phyloP scores from a whole-genome alignment of 2,329 filamentous ascomycete species.

The Xylaria sp. region DNA sequence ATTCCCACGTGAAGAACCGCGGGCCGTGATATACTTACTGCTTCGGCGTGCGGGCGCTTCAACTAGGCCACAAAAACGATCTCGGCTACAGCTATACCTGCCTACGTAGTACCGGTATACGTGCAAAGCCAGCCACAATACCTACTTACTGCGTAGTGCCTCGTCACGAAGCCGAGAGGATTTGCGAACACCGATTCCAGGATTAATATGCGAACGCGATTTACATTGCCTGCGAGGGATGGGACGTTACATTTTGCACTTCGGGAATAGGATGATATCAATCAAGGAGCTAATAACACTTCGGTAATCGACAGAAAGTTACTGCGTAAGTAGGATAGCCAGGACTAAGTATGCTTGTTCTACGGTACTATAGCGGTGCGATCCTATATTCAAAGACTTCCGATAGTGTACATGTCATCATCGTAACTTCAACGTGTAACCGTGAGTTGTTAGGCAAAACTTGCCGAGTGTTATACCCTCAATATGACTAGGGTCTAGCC shows the following conservation, averaged over 20 bases:
- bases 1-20: constrained; percentile 12
- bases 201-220: constrained; percentile 8
- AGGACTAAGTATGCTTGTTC: constrained; percentile 3
- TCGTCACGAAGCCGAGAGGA: constrained; percentile 9
- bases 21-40: background rate
- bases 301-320: background rate
- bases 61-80: background rate
- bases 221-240: constrained; percentile 5
- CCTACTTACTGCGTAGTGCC: too few relatives aligned
- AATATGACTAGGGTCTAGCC: constrained; percentile 21
- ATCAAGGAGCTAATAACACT: background rate
- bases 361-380: background rate
- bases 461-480: constrained; percentile 19
- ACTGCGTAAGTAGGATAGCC: background rate
- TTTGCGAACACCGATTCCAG: constrained; percentile 17
- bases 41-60: background rate
- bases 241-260: constrained; percentile 7
- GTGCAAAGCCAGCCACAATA: constrained; percentile 14
- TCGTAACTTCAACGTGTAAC: background rate
- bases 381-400: background rate
- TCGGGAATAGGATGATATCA: background rate
- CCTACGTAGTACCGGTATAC: background rate
- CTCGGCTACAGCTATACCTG: background rate
- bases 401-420: constrained; percentile 1
- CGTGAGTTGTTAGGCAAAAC: background rate